Conservation (phyloP, 2,329 filamentous ascomycete species). For the Pestalotiopsis sp. region DNA sequence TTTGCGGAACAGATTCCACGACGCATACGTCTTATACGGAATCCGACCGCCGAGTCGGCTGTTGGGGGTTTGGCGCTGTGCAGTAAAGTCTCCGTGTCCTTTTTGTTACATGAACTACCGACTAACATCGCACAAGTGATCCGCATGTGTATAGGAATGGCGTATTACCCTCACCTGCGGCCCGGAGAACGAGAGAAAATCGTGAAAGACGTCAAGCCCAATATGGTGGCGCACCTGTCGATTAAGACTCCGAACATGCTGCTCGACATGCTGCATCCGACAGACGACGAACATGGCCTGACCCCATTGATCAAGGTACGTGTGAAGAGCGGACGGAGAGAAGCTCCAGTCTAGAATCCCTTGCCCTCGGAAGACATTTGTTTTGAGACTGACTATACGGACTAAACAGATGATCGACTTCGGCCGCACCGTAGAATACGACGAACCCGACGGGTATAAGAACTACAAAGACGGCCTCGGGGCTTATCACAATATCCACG, state of each 20-base stretch:
- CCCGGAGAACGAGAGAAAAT: background rate
- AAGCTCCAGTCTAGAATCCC: background rate
- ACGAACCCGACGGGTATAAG: background rate
- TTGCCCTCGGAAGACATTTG: background rate
- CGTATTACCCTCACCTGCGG: background rate
- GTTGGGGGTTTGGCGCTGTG: background rate
- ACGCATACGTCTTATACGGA: background rate
- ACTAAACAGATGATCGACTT: slow-evolving; percentile 1
- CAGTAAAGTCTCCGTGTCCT: background rate
- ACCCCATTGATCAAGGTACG: background rate
- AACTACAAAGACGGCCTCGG: background rate
- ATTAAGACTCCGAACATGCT: background rate
- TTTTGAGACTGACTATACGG: background rate
- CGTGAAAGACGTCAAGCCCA: background rate
- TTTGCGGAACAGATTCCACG: background rate
- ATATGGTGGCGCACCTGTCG: background rate
- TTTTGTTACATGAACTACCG: background rate
- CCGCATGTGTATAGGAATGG: slow-evolving; percentile 3
- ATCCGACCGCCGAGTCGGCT: background rate
- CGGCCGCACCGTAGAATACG: background rate
- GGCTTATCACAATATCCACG: background rate
- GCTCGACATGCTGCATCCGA: background rate
- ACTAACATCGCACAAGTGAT: background rate
- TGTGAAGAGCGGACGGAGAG: background rate
- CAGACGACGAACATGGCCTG: background rate